Evolutionary conservation across 108 stramenopile genomes (phyloP), one percentile per base, ranked within the genome.

Genomic region (Nitzschia sp.): DNA sequence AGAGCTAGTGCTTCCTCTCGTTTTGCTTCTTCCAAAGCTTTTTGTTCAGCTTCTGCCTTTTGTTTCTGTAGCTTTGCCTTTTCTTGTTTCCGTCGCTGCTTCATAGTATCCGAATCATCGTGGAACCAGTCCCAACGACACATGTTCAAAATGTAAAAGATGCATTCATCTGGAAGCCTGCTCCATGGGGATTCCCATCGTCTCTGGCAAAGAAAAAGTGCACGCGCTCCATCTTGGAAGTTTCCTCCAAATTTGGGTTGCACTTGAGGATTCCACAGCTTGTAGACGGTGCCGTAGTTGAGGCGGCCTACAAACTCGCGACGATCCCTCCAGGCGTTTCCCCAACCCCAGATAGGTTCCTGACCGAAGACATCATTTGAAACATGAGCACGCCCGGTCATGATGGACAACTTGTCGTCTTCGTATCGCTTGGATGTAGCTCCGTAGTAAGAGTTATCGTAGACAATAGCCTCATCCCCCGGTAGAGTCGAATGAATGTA

Each of bases 141-240:
- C 91, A 95, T 92, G 75, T 95, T 95, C 45, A 95, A 64, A 69
- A 95, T 95, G 71, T 90, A 95, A 61, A 78, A 91, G 45, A 95
- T 77, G 58, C 87, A 86, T 53, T 91, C 90, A 67, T 94, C 93
- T 1, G 90, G 86, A 9, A 94, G 81, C 59, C 47, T 77, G 41
- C 76, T 63, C 45, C 86, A 70, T 13, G 85, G 85, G 60, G 84
- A 83, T 65, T 86, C 90, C 44, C 54, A 56, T 15, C 87, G 74
- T 53, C 90, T 72, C 53, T 94, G 93, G 35, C 82, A 88, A 59
- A 84, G 46, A 28, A 90, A 81, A 2, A 94, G 77, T n/a, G 64
- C 57, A 1, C 64, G 69, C 3, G 84, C 76, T 2, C 71, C 68
- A 31, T 63, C 28, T 13, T 83, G 75, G 41, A 94, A 94, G 19